These are phyloP conservation scores for Beta lomatogona DNA, from an alignment of 179 eudicot genomes.

Conservation along the genomic window DNA sequence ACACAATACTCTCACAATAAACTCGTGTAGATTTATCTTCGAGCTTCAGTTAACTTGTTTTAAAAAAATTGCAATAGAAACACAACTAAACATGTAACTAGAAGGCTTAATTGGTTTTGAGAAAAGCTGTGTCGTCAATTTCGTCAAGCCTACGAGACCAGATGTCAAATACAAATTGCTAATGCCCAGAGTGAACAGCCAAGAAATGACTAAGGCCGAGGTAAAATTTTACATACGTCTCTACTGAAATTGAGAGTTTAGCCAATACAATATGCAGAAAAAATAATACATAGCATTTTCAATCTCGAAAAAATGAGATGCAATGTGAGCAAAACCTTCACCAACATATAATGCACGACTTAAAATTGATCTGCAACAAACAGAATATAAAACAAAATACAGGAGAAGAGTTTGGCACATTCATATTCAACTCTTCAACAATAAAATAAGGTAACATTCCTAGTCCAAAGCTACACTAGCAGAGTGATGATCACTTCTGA, in stretches of 20 bases:
- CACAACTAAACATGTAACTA: background rate
- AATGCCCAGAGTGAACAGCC: background rate
- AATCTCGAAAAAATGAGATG: background rate
- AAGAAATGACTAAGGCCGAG: background rate
- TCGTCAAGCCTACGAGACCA: too few species aligned
- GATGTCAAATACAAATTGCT: background rate
- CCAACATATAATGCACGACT: background rate
- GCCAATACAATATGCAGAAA: background rate
- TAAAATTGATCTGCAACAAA: background rate
- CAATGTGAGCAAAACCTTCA: background rate
- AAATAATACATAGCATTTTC: background rate
- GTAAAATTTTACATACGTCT: background rate
- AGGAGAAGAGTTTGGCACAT: background rate
- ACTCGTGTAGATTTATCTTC: too few species aligned
- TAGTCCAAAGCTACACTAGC: background rate
- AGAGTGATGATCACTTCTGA: too few species aligned
- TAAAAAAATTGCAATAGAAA: too few species aligned
- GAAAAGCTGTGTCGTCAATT: too few species aligned
- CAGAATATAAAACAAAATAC: background rate
- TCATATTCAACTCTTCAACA: background rate
- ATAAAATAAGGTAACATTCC: background rate
- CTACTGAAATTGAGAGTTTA: background rate
- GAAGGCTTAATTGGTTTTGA: too few species aligned
- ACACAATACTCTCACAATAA: background rate
- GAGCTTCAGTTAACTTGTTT: too few species aligned